A percentile compares a stretch with the other conserved stretches of the same genome.
These are phyloP conservation scores for Mycosphaerella sp. DNA, from an alignment of 2,329 filamentous ascomycete species.

Conservation along the genomic window DNA sequence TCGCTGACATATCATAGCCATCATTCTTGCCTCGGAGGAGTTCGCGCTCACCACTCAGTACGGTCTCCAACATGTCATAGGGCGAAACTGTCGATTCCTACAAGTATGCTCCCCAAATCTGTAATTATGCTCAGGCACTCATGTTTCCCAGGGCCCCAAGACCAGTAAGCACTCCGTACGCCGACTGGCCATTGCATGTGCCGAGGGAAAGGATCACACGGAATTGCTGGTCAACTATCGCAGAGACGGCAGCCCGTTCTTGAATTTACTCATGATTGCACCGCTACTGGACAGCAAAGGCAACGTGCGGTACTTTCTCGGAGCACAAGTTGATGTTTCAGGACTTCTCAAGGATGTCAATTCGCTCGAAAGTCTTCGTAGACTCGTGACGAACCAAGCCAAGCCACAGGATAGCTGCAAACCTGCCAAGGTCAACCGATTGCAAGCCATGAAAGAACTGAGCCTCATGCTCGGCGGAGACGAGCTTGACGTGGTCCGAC, in stretches of 20 bases:
- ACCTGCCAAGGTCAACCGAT: conserved; percentile 7
- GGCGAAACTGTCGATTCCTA: conserved; percentile 70
- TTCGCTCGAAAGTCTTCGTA: conserved; percentile 56
- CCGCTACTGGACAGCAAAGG: conserved; percentile 63
- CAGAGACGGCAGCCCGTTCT: conserved; percentile 68
- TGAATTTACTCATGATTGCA: conserved; percentile 71
- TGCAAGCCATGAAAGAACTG: conserved; percentile 51
- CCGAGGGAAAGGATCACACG: conserved; percentile 59
- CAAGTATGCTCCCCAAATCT: conserved; percentile 56
- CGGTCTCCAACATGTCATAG: conserved; percentile 64
- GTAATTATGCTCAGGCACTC: background rate
- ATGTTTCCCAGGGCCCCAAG: background rate
- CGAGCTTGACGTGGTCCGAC: conserved; percentile 59
- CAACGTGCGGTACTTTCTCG: conserved; percentile 61
- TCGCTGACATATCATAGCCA: conserved; percentile 36
- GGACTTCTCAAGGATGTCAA: conserved; percentile 60
- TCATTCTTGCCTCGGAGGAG: conserved; percentile 70
- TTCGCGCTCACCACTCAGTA: conserved; percentile 70
- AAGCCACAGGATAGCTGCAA: conserved; percentile 27
- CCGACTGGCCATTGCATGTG: conserved; percentile 56
- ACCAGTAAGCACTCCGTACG: conserved; percentile 58
- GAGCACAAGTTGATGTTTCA: conserved; percentile 65
- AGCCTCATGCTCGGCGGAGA: conserved; percentile 61
- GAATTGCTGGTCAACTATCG: conserved; percentile 70
- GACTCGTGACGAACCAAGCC: conserved; percentile 26